Evolutionary conservation across 1,284 basidiomycete species (phyloP).

Genomic region (Jaminaea rosea): DNA sequence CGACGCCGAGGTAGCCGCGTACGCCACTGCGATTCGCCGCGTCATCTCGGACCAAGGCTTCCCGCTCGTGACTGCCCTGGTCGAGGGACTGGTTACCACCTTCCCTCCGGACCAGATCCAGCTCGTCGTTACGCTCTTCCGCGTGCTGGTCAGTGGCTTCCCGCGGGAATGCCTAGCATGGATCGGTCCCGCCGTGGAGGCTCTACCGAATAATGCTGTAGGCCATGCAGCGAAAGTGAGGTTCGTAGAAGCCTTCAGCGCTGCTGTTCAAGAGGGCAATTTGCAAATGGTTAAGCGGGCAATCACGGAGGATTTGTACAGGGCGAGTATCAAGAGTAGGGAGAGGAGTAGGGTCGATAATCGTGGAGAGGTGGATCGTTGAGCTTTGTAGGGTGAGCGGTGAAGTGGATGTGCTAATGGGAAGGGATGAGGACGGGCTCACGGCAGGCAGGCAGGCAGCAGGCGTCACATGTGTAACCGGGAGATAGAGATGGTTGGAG

Average conservation of each 20-base stretch:
- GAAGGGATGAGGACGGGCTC: too few species aligned
- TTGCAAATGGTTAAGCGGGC: background rate
- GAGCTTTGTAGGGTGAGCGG: conserved; percentile 1
- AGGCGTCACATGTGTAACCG: too few species aligned
- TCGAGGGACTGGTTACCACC: conserved; percentile 62
- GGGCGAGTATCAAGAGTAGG: conserved; percentile 7
- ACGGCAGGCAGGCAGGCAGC: too few species aligned
- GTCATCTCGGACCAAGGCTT: conserved; percentile 67
- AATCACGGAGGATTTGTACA: conserved; percentile 49
- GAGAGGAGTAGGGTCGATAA: background rate
- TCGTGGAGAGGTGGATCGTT: background rate
- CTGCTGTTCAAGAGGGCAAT: background rate
- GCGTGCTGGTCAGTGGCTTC: conserved; percentile 61
- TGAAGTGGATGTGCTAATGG: too few species aligned
- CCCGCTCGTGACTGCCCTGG: conserved; percentile 61
- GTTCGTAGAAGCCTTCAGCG: conserved; percentile 55
- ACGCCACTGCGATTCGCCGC: conserved; percentile 60
- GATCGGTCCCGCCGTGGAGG: conserved; percentile 63
- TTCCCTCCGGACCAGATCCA: conserved; percentile 79
- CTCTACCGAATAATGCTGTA: conserved; percentile 59
- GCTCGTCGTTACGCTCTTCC: conserved; percentile 66
- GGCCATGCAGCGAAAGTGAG: conserved; percentile 63
- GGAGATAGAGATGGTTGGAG: too few species aligned
- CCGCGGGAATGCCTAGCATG: conserved; percentile 62
- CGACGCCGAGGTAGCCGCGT: conserved; percentile 59